Base-by-base conservation (phyloP, 495 filamentous ascomycete genomes). In the Neurospora sp. region DNA sequence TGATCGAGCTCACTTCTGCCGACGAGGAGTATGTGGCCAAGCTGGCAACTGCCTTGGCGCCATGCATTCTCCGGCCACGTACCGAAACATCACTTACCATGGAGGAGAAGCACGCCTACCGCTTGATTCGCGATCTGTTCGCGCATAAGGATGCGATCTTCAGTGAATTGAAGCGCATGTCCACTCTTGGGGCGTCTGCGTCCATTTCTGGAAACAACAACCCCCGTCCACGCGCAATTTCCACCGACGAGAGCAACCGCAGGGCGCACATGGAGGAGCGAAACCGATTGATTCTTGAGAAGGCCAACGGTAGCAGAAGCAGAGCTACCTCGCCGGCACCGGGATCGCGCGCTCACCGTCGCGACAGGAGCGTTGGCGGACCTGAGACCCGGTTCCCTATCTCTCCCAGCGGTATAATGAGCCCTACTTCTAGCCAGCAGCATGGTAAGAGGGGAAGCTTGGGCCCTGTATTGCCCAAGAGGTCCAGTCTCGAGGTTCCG, bases 1-100 rank as follows among this genome's bases (percentile, higher is more conserved):
- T 99, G 74, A 94, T 99, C 79, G 96, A 99, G 76, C 86, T 98
- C 71, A 99, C 96, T 7, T 97, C 94, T 42, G 96, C 96, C 68
- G 95, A 97, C 74, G 96, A 98, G 80, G 84, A 90, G 69, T 98
- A 94, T 79, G 82, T 97, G 72, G 78, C 91, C 69, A 83, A 90
- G 39, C 87, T 99, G 38, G 93, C 94, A 5, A 90, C 90, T 70
- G 82, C 83, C n/a, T 86, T 99, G 20, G 89, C 96, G 1, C 91
- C 94, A 38, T 97, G 94, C 73, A 88, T 99, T 75, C 88, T 99
- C 22, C 92, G 96, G 14, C 96, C 96, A 18, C 91, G 91, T 71
- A 86, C 85, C 12, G 93, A 98, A 75, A 96, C 88, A 42, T 94
- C 91, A 46, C 87, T 99, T 39, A 97, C 94, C 3, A 94, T 97